phyloP scores from a whole-genome alignment of 768 basidiomycete genomes.

The Paxillus involutus region DNA sequence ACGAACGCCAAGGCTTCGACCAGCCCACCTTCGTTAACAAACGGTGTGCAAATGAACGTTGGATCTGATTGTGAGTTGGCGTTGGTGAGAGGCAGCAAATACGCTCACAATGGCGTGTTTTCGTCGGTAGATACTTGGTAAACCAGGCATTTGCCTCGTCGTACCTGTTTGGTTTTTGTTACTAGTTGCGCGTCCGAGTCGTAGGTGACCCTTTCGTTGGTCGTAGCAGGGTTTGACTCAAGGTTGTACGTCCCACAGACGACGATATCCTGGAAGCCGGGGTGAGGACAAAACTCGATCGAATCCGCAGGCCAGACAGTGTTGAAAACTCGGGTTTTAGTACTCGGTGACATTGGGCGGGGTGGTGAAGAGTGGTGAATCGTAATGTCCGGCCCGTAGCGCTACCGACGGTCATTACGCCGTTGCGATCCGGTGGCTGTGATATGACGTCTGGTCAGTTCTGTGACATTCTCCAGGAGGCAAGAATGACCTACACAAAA shows the following conservation, averaged over 20 bases:
- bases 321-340: constrained; percentile 38
- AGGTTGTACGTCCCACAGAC: constrained; percentile 94
- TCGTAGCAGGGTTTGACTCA: constrained; percentile 32
- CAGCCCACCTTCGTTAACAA: constrained; percentile 71
- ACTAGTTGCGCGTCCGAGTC: not conserved
- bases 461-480: constrained; percentile 2
- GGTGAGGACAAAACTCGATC: constrained; percentile 86
- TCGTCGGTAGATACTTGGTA: constrained; percentile 45
- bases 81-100: not conserved
- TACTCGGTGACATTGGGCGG: too few species aligned
- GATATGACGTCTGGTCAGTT: not conserved
- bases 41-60: constrained; percentile 45
- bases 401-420: too few species aligned
- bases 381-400: too few species aligned
- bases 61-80: not conserved
- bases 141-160: constrained; percentile 75
- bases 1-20: constrained; percentile 63
- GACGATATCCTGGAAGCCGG: constrained; percentile 57
- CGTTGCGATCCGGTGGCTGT: not conserved
- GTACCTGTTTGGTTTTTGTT: constrained; percentile 31
- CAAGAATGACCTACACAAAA: not conserved
- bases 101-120: constrained; percentile 36
- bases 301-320: constrained; percentile 88
- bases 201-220: not conserved
- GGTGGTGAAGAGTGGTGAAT: too few species aligned